Base-by-base conservation (phyloP, 2,329 filamentous ascomycete genomes). In the Epichloe uncinata region DNA sequence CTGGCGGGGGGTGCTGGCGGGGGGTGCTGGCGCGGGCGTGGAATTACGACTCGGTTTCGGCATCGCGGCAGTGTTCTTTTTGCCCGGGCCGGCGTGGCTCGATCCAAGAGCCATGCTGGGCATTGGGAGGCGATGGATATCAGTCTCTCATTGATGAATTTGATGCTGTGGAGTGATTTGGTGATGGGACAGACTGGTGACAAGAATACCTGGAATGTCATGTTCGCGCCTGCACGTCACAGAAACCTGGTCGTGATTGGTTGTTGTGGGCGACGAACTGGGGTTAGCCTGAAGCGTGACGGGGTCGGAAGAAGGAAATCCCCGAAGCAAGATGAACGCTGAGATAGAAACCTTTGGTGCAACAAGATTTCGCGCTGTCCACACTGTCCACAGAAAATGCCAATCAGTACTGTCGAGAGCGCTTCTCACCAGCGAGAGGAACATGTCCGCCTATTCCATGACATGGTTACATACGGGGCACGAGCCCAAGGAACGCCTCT, bases 31-130 rank as follows among this genome's bases (percentile, higher is more conserved):
- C 41, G 63, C 64, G 36, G 86, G 87, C 15, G 86, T 91, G 36
- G 84, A 87, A 66, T 89, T 90, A 61, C 86, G 82, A 63, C 84
- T 89, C 58, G 82, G 84, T 57, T 81, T 80, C 57, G 78, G 78
- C 53, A 81, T 75, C 57, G 76, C 75, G 57, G 74, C 74, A 53
- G 73, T 70, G 55, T 67, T 67, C 68, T 87, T 87, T 70, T 83
- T 84, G 62, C 79, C 74, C 26, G 78, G 79, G 51, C 79, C 79
- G 59, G 81, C 79, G 60, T 81, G 77, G 56, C 75, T 73, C 45
- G 75, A 72, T 50, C 69, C 69, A 30, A 77, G 75, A 62, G 79
- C 75, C 79, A 83, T 83, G 50, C 40, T 45, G 37, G 43, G 45
- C 42, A 42, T 48, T 44, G 48, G 26, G 4, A 16, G 34, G 22